A percentile compares a stretch with the other conserved stretches of the same genome.
Evolutionary conservation across 2,329 filamentous ascomycete genomes (phyloP).

Genomic region (Penicillium sp.): DNA sequence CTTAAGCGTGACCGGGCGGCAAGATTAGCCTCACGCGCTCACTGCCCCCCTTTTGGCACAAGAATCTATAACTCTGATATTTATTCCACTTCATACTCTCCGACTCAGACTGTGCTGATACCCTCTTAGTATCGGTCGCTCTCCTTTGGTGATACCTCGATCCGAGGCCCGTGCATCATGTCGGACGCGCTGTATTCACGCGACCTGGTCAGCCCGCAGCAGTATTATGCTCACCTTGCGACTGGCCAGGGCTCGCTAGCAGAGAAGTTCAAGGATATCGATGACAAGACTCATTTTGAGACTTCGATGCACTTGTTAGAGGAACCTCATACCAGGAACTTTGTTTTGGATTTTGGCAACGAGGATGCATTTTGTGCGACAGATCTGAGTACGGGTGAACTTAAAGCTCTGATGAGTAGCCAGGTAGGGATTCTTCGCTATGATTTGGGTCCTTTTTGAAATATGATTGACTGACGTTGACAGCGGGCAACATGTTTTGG

Average conservation of each 20-base stretch:
- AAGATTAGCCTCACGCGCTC: conserved; percentile 16
- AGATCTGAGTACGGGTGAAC: conserved; percentile 33
- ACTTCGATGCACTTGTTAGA: conserved; percentile 26
- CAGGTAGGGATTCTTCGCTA: too few relatives aligned
- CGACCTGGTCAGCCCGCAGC: conserved; percentile 15
- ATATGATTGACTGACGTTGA: too few relatives aligned
- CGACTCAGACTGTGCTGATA: too few relatives aligned
- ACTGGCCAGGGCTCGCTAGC: conserved; percentile 14
- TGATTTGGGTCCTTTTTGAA: too few relatives aligned
- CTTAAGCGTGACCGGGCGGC: conserved; percentile 20
- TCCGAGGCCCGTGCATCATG: not conserved
- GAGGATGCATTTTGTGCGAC: conserved; percentile 40
- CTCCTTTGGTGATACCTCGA: not conserved
- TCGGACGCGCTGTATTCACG: conserved; percentile 1
- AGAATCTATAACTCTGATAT: not conserved
- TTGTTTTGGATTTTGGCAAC: conserved; percentile 42
- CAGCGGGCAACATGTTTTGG: conserved; percentile 47
- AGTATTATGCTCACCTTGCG: conserved; percentile 32
- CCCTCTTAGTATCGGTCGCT: too few relatives aligned
- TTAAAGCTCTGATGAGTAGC: conserved; percentile 30
- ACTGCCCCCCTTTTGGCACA: conserved; percentile 6
- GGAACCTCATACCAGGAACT: conserved; percentile 34
- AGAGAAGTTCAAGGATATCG: conserved; percentile 35
- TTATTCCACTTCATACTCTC: not conserved
- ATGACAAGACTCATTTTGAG: conserved; percentile 31